Evolutionary conservation across 768 basidiomycete species (phyloP).

Genomic region (Pulveroboletus frians): DNA sequence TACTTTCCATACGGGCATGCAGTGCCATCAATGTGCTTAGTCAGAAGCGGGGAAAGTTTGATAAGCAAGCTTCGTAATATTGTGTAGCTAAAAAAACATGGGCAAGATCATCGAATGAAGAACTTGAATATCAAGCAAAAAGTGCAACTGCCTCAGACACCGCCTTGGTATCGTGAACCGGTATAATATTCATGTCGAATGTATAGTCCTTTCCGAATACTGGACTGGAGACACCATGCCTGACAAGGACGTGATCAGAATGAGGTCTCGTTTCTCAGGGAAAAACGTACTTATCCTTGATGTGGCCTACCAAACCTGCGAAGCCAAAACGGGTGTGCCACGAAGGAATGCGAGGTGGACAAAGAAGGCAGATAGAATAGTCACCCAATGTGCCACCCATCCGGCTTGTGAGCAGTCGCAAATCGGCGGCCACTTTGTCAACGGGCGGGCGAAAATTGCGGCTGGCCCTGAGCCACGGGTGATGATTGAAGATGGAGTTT

Average conservation of each 20-base stretch:
- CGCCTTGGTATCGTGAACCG: slow-evolving; percentile 4
- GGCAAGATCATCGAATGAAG: neutral
- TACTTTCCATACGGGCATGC: neutral
- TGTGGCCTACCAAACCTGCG: slow-evolving; percentile 13
- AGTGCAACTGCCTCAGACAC: neutral
- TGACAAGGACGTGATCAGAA: slow-evolving; percentile 1
- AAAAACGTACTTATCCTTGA: slow-evolving; percentile 17
- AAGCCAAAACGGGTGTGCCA: slow-evolving; percentile 21
- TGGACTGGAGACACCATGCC: slow-evolving; percentile 18
- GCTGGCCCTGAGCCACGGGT: slow-evolving; percentile 7
- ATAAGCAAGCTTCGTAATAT: neutral
- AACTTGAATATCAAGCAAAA: neutral
- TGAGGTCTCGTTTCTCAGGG: neutral
- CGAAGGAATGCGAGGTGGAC: slow-evolving; percentile 26
- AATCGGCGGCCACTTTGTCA: neutral
- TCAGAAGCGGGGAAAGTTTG: slow-evolving; percentile 9
- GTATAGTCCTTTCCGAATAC: slow-evolving; percentile 15
- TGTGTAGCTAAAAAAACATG: no score
- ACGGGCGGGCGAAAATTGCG: neutral
- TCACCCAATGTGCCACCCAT: slow-evolving; percentile 6
- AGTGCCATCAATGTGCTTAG: slow-evolving; percentile 9
- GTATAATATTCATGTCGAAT: slow-evolving; percentile 18
- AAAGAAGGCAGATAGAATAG: slow-evolving; percentile 22
- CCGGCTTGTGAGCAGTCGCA: neutral
- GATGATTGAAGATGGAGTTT: neutral